Evolutionary conservation across 495 filamentous ascomycete genomes (phyloP), one percentile per base, ranked within the genome.

Genomic region (Penicillium soppii): DNA sequence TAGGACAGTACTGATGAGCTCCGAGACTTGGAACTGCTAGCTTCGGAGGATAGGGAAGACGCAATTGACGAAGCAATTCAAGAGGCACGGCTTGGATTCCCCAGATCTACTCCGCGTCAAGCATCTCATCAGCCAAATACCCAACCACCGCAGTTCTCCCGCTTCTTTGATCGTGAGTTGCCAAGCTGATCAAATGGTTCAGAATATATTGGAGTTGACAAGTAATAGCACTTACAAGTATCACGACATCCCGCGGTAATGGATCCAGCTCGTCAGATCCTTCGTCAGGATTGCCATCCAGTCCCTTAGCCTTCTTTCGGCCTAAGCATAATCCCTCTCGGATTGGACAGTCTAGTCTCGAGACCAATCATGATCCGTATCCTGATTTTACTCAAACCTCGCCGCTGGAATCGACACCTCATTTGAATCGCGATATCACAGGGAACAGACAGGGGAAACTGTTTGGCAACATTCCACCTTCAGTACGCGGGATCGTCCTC

Each of bases 401-500:
- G 13, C 29, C 42, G 1, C 44, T 27, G 21, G 22, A 39, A 13
- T 2, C 13, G 22, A 12, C n/a, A n/a, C n/a, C n/a, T n/a, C n/a
- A n/a, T n/a, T n/a, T n/a, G n/a, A n/a, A n/a, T n/a, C n/a, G n/a
- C n/a, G n/a, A n/a, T n/a, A n/a, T n/a, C 29, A 5, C 8, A 32
- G 21, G 25, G n/a, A 22, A 21, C 5, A 16, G 21, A 22, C 37
- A 16, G 22, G 15, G 30, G 16, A 48, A 19, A 10, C 53, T 51
- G 4, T 72, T 69, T 21, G 40, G 55, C 25, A 52, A 72, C 10
- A 62, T 72, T 7, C 70, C 67, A 9, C 41, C 59, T 3, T 68
- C 68, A 4, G 77, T 81, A 17, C 82, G 87, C 58, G 90, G 88
- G 0, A 87, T 95, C 47, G 74, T 77, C 15, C 82, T 98, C 4